Base-by-base conservation (phyloP, 495 filamentous ascomycete species). In the Neurospora tetraspora region DNA sequence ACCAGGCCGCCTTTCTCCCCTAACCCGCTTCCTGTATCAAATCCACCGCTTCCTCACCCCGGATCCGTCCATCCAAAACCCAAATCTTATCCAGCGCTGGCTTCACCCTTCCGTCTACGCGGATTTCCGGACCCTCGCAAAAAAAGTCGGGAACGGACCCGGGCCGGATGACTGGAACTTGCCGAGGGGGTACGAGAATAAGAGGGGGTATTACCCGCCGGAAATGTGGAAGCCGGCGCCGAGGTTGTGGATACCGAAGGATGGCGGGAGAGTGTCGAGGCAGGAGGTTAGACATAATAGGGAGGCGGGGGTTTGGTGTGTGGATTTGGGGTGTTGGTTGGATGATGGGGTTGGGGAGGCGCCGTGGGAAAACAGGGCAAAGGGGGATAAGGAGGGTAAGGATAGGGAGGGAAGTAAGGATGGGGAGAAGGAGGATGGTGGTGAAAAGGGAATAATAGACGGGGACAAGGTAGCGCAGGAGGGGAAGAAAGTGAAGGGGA, bases 161-260 rank as follows among this genome's bases (percentile, higher is more conserved):
- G 80, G 80, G 5, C 73, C 82, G 37, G 81, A 76, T 2, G 68
- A 71, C 3, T 10, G 84, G 36, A 76, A 81, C 23, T 90, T 92
- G 76, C 83, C 85, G 0, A 80, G 84, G 2, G 87, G 90, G 42
- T 85, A 91, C 43, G 77, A 85, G 16, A 77, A 31, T 18, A 65
- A 81, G 37, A 84, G 86, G 12, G 90, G 90, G 1, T 94, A 91
- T 76, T 86, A 86, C 70, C 87, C 93, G 75, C 91, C 91, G 0
- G 90, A 90, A 47, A 86, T 94, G 74, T 88, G 86, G 70, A 80
- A 82, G 12, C 81, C 81, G 0, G 83, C 87, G 0, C 90, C 91
- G 7, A 82, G 84, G 53, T 81, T 94, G 9, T 94, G 92, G 92
- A 87, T 94, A 6, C 90, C 91, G 0, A 83, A 83, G 23, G 92